These are phyloP conservation scores for Penicillium maclennaniae DNA, from an alignment of 495 filamentous ascomycete species.

Conservation along the genomic window DNA sequence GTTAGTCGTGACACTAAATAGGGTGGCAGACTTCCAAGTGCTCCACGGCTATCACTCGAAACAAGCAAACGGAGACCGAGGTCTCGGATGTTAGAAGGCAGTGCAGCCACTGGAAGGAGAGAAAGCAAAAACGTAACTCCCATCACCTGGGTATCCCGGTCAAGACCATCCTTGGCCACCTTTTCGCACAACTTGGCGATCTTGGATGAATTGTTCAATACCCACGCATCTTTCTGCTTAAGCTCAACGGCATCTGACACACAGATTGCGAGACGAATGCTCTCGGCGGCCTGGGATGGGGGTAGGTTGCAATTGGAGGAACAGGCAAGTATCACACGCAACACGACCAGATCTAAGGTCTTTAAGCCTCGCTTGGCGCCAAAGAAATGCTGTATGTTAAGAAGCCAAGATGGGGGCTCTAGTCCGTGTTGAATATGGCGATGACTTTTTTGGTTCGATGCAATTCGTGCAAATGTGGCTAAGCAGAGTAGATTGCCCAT, in stretches of 20 bases:
- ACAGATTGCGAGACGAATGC: slow-evolving; percentile 46
- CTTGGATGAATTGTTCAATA: slow-evolving; percentile 36
- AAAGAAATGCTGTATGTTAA: slow-evolving; percentile 47
- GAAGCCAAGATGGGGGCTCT: slow-evolving; percentile 29
- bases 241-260: slow-evolving; percentile 44
- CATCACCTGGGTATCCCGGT: slow-evolving; percentile 40
- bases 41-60: slow-evolving; percentile 22
- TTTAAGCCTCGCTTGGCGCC: slow-evolving; percentile 47
- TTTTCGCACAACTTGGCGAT: slow-evolving; percentile 53
- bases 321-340: slow-evolving; percentile 51
- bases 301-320: slow-evolving; percentile 40
- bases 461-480: slow-evolving; percentile 44
- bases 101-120: slow-evolving; percentile 20
- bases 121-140: slow-evolving; percentile 36
- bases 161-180: slow-evolving; percentile 35
- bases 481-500: slow-evolving; percentile 48
- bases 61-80: slow-evolving; percentile 27
- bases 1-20: slow-evolving; percentile 24
- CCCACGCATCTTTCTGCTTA: slow-evolving; percentile 42
- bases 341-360: slow-evolving; percentile 52
- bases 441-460: slow-evolving; percentile 14
- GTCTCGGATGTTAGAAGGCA: slow-evolving; percentile 25
- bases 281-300: slow-evolving; percentile 40
- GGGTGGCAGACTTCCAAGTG: slow-evolving; percentile 21
- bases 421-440: slow-evolving; percentile 11